A percentile compares a stretch with the other conserved stretches of the same genome.
Conservation (phyloP, 139 green algal species). For the Coccomyxa sp. region DNA sequence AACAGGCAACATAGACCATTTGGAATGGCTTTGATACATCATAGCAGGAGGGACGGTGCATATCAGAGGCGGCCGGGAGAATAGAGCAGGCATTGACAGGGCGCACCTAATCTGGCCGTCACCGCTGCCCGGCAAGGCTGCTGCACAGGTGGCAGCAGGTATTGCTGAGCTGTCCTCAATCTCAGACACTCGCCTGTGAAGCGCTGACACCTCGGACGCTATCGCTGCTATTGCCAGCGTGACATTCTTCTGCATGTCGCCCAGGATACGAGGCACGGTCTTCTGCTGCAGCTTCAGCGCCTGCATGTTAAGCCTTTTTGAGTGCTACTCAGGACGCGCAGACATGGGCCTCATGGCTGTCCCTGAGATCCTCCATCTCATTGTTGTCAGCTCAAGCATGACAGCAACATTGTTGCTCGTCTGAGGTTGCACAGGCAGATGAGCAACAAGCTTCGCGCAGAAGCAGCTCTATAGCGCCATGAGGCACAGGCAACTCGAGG, state of each 20-base stretch:
- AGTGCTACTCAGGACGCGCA: slow-evolving; percentile 20
- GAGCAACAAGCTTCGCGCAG: no score
- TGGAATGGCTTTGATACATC: neutral
- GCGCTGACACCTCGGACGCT: neutral
- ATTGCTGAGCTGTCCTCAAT: neutral
- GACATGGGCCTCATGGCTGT: no score
- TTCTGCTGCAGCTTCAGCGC: slow-evolving; percentile 44
- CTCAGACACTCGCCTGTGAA: neutral
- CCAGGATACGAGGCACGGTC: slow-evolving; percentile 7
- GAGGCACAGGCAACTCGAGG: slow-evolving; percentile 2
- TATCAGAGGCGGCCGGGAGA: no score
- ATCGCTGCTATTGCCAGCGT: neutral
- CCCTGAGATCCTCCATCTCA: no score
- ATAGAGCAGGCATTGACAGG: no score
- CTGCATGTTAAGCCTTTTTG: neutral
- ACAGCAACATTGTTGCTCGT: neutral
- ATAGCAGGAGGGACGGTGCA: neutral
- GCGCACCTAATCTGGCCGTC: no score
- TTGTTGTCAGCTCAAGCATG: neutral
- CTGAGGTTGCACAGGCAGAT: neutral
- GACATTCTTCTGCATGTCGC: slow-evolving; percentile 12
- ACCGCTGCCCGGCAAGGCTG: neutral
- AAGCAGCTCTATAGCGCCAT: no score
- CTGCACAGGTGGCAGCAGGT: neutral
- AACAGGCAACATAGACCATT: no score